Base-by-base conservation (phyloP, 2,329 filamentous ascomycete species). In the Xylaria digitata region DNA sequence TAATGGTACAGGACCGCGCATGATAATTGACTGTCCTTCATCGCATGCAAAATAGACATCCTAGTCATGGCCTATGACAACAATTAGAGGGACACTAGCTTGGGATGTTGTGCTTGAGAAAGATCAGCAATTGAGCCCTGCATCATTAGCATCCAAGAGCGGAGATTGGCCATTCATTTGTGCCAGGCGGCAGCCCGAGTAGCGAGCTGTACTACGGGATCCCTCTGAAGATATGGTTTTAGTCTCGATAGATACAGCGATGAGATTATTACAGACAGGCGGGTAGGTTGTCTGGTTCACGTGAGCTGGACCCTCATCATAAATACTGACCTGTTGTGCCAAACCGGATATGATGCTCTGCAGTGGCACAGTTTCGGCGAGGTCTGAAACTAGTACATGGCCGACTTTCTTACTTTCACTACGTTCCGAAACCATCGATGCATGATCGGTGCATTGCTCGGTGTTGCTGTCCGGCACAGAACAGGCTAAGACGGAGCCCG, bases 241-340 rank as follows among this genome's bases (percentile, higher is more conserved):
- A 26, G 60, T 63, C 42, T 34, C 32, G 30, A 56, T 63, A 15
- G 52, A 63, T 21, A 55, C 15, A 45, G 60, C 50, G 32, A 63
- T 56, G 13, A 34, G 60, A 32, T 30, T 63, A 19, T 49, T n/a
- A 5, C n/a, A 49, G 15, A 63, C 6, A 13, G 59, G n/a, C 8
- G 50, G 42, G 37, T 56, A 56, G n/a, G 2, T 17, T 6, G 60
- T 63, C 19, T 63, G 42, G 52, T 63, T 63, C 17, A 62, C 17
- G 37, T 55, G 43, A 19, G 32, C 50, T 11, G 6, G 34, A 2
- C 34, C 11, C 8, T 37, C 34, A 13, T 2, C 34, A 13, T 37
- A 37, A 37, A 37, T 37, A 13, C 34, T 11, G 34, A 37, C 11
- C 34, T 37, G 8, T 13, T 37, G 43, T 17, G 40, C 32, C 13